A percentile compares a stretch with the other conserved stretches of the same genome.
Evolutionary conservation across 805 yeast genomes (phyloP).

Genomic region (Zygoascus bituminiphila): DNA sequence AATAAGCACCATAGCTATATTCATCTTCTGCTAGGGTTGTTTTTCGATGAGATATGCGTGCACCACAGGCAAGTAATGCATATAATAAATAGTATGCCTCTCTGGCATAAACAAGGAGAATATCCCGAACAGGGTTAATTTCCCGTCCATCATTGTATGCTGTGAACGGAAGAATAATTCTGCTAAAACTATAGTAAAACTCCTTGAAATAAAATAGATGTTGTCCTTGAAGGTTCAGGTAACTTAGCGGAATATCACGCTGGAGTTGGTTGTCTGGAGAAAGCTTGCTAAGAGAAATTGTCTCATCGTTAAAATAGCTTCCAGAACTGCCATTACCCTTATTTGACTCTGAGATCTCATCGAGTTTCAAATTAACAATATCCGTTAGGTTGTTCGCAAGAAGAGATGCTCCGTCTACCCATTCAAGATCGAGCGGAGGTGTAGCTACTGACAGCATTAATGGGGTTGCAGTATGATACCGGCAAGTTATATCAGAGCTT

Average conservation of each 20-base stretch:
- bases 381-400: not conserved
- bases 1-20: constrained; percentile 52
- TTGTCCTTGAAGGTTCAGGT: not conserved
- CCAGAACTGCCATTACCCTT: not conserved
- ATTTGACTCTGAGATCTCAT: not conserved
- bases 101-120: constrained; percentile 50
- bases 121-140: constrained; percentile 54
- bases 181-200: constrained; percentile 40
- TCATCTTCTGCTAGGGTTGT: constrained; percentile 39
- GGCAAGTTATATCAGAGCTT: too few relatives aligned
- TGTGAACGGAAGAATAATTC: constrained; percentile 33
- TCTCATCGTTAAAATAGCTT: not conserved
- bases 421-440: not conserved
- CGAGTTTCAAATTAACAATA: not conserved
- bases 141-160: constrained; percentile 14
- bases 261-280: not conserved
- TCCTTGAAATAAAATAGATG: constrained; percentile 37
- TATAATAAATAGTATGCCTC: constrained; percentile 54
- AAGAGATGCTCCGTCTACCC: not conserved
- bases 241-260: not conserved
- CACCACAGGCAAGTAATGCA: constrained; percentile 66
- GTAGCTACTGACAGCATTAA: not conserved
- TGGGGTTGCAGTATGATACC: too few relatives aligned
- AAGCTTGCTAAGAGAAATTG: not conserved
- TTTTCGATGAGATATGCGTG: constrained; percentile 42